phyloP scores from a whole-genome alignment of 148 eudicot genomes.

The Linanthus parryae region DNA sequence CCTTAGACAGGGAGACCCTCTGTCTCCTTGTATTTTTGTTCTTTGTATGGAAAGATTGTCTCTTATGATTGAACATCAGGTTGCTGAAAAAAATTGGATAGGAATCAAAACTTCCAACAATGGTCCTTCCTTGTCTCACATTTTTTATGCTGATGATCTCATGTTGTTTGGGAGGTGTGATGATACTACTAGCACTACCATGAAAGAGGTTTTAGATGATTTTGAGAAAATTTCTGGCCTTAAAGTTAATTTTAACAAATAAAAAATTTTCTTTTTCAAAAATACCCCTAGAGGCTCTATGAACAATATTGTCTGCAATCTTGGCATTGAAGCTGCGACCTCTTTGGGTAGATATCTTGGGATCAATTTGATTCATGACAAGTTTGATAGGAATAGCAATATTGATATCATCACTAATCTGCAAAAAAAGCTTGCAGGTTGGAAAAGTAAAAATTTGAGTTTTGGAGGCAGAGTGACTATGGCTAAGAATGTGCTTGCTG shows the following conservation, averaged over 20 bases:
- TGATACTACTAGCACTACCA: not conserved
- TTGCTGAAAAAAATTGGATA: not conserved
- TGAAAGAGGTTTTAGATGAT: not conserved
- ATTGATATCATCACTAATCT: not conserved
- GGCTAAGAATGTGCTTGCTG: not conserved
- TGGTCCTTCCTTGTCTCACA: not conserved
- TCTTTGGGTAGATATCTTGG: not conserved
- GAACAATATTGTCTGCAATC: not conserved
- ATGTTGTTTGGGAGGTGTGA: not conserved
- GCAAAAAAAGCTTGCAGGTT: not conserved
- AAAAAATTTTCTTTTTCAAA: not conserved
- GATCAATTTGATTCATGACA: not conserved
- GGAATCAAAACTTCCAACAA: not conserved
- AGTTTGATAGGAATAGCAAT: not conserved
- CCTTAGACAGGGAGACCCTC: not conserved
- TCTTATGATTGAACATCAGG: not conserved
- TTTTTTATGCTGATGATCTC: constrained; percentile 5
- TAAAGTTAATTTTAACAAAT: not conserved
- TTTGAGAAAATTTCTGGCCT: not conserved
- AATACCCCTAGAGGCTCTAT: not conserved
- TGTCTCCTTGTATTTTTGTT: constrained; percentile 3
- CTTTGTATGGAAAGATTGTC: not conserved
- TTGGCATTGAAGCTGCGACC: not conserved
- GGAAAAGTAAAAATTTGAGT: not conserved
- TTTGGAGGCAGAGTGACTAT: not conserved